Evolutionary conservation across 148 eudicot species (phyloP), one percentile per base, ranked within the genome.

Genomic region (Nepenthes gracilis): DNA sequence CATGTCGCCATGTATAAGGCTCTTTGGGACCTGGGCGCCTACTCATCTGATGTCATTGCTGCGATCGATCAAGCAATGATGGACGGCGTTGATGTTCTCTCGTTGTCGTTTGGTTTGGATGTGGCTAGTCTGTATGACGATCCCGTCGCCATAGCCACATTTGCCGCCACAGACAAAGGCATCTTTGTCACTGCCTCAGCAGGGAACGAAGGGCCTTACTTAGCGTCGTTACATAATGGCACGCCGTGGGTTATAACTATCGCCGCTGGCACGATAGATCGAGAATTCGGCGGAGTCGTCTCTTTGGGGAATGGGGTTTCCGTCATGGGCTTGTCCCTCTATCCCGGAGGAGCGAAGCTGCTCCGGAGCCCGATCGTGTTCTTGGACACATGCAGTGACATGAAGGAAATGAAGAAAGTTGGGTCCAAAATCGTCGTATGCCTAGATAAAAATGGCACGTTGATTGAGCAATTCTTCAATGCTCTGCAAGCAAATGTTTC

Each of bases 241-340:
- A 79, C 94, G 8, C 97, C 97, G 1, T 89, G 94, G 97, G 48
- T 84, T 37, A 78, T 79, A 0, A 78, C 85, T 0, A 68, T 77
- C 4, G 94, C 84, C 1, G 94, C 97, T 0, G 69, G 90, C 59
- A 80, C 88, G 0, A 81, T 86, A 0, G 97, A 89, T 36, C 32
- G 97, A 5, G 71, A 58, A 2, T 89, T 89, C 11, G 53, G n/a
- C 11, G 53, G 53, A 61, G 14, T 77, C 35, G 4, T 74, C 2
- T 55, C 38, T 12, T 72, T 80, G 14, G 79, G 70, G 12, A 74
- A 68, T 61, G 76, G 78, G 50, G 55, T 33, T 43, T 36, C 57
- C 7, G 15, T 71, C 37, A 53, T 54, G 1, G 85, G 77, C 5
- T 53, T 6, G 45, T 50, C 76, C 11, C 75, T 80, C 33, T 77